Percentiles rank a stretch among this genome's conserved stretches.
These are phyloP conservation scores for Xylaria scruposa DNA, from an alignment of 495 filamentous ascomycete species.

Conservation along the genomic window DNA sequence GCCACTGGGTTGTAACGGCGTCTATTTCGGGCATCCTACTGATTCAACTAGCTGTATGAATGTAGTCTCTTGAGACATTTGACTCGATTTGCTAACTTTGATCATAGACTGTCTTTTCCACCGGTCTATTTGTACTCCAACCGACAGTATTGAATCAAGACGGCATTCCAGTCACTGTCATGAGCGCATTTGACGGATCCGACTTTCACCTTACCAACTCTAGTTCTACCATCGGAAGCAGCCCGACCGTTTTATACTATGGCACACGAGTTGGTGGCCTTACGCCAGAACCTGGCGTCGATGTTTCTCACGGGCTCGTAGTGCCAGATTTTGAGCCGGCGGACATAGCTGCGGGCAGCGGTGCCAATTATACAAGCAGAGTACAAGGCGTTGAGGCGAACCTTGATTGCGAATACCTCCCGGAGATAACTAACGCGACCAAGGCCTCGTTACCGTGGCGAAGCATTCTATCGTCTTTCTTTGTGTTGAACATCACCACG, in stretches of 20 bases:
- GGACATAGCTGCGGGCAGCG: not conserved
- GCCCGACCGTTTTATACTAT: slow-evolving; percentile 26
- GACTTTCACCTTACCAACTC: slow-evolving; percentile 20
- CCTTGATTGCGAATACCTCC: slow-evolving; percentile 26
- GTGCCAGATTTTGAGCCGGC: slow-evolving; percentile 25
- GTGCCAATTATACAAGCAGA: slow-evolving; percentile 11
- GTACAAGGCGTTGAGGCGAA: slow-evolving; percentile 18
- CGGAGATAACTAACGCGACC: slow-evolving; percentile 19
- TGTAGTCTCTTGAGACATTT: not conserved
- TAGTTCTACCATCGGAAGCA: not conserved
- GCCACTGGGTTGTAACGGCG: slow-evolving; percentile 24
- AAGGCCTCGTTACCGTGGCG: slow-evolving; percentile 13
- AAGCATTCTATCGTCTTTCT: slow-evolving; percentile 22
- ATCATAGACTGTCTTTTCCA: slow-evolving; percentile 28
- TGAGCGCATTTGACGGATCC: slow-evolving; percentile 9
- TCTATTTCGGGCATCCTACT: slow-evolving; percentile 22
- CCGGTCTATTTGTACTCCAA: slow-evolving; percentile 27
- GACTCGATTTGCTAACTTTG: slow-evolving; percentile 1
- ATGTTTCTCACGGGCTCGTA: slow-evolving; percentile 18
- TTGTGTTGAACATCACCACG: slow-evolving; percentile 26
- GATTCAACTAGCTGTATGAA: slow-evolving; percentile 25
- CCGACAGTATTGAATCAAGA: slow-evolving; percentile 14
- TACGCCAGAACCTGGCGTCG: slow-evolving; percentile 19
- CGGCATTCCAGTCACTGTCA: slow-evolving; percentile 1
- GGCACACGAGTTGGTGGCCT: slow-evolving; percentile 25